Conservation (phyloP, 208 protist species). For the Tritrichomonas musculus region DNA sequence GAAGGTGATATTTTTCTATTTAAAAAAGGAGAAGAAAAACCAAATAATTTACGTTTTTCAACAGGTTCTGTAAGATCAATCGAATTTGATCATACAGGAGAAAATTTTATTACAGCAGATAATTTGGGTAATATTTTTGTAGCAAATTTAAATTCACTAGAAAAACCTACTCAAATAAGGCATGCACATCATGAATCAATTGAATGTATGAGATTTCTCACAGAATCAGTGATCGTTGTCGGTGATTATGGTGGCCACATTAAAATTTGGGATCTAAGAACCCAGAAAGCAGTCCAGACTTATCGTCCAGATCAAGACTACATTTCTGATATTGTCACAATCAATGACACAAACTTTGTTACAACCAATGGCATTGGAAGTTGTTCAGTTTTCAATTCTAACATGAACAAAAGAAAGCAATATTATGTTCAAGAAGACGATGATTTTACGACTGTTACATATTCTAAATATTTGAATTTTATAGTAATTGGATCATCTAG, state of each 20-base stretch:
- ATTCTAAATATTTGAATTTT: neutral
- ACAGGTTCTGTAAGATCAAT: neutral
- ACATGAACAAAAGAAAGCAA: neutral
- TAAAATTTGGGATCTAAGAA: neutral
- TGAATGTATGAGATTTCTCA: neutral
- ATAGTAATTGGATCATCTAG: neutral
- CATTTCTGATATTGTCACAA: neutral
- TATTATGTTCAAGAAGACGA: neutral
- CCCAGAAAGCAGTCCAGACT: neutral
- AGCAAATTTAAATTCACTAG: neutral
- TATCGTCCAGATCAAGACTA: neutral
- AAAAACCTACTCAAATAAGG: neutral
- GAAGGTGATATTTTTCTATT: neutral
- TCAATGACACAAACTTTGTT: neutral
- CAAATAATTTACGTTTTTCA: neutral
- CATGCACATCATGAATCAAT: neutral
- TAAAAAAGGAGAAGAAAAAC: neutral
- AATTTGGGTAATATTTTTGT: neutral
- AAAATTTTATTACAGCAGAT: neutral
- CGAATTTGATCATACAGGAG: neutral
- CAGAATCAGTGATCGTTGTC: neutral
- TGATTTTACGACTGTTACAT: neutral
- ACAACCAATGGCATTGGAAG: neutral
- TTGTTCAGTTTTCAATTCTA: neutral
- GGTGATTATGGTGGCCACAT: neutral